Conservation (phyloP, 192 early-diverging fungal genomes). For the Obelidium mucronatum region DNA sequence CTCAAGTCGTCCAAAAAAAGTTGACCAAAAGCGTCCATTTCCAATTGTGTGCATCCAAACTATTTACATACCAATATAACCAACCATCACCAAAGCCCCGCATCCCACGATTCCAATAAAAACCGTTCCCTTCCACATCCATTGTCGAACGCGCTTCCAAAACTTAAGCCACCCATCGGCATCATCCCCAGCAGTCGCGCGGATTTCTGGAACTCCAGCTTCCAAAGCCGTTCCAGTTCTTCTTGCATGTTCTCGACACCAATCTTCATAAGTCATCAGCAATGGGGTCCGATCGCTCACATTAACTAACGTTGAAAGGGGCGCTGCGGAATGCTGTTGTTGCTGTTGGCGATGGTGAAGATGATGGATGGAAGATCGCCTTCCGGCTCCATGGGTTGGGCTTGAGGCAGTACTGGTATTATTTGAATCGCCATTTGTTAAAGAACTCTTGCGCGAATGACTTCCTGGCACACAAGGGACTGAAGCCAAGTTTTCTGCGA, state of each 20-base stretch:
- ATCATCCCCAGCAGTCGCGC: not conserved
- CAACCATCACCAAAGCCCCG: not conserved
- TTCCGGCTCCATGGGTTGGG: too few relatives aligned
- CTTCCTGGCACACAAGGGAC: not conserved
- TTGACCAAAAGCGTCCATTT: too few relatives aligned
- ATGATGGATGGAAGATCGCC: too few relatives aligned
- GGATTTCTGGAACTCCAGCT: not conserved
- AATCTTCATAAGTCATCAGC: constrained; percentile 32
- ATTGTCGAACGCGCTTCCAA: not conserved
- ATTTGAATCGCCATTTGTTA: not conserved
- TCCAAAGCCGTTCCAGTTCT: not conserved
- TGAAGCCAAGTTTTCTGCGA: not conserved
- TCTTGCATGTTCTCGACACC: constrained; percentile 13
- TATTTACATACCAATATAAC: not conserved
- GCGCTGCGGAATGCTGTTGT: too few relatives aligned
- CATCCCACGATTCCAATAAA: not conserved
- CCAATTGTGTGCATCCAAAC: too few relatives aligned
- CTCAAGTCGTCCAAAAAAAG: too few relatives aligned
- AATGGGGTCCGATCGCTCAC: constrained; percentile 9
- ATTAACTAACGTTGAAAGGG: not conserved
- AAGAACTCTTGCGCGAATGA: not conserved
- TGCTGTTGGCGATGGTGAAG: too few relatives aligned
- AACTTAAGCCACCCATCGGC: not conserved
- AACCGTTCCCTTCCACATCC: not conserved
- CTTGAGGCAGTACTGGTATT: not conserved